Evolutionary conservation across 345 rosid species (phyloP).

Genomic region (Murraya paniculata): DNA sequence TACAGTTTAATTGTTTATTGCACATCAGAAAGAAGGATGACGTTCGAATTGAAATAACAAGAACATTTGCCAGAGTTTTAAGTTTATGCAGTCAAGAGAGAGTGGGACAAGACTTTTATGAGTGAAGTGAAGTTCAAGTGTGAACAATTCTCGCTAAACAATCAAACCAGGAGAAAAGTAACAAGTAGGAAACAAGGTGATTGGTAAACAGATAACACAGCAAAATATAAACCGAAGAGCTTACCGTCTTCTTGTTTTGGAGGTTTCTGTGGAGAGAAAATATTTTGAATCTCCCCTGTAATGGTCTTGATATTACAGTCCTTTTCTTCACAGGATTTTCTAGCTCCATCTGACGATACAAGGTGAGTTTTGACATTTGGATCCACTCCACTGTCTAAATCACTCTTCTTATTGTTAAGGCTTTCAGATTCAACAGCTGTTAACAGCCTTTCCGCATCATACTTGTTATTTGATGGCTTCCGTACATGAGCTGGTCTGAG

Average conservation of each 20-base stretch:
- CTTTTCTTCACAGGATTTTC: conserved; percentile 39
- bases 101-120: background rate
- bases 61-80: background rate
- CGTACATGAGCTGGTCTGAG: conserved; percentile 80
- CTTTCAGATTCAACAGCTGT: conserved; percentile 42
- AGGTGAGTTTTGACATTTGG: conserved; percentile 23
- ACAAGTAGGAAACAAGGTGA: background rate
- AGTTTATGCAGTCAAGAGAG: background rate
- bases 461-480: conserved; percentile 49
- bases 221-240: conserved; percentile 25
- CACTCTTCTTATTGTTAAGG: conserved; percentile 21
- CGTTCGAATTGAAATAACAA: background rate
- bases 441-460: conserved; percentile 48
- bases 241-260: conserved; percentile 51
- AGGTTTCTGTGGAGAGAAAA: conserved; percentile 44
- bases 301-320: conserved; percentile 38
- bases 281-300: conserved; percentile 45
- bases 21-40: background rate
- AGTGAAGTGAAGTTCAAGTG: background rate
- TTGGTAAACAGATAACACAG: background rate
- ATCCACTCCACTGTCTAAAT: conserved; percentile 32
- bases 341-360: conserved; percentile 32
- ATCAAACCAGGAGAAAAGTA: conserved; percentile 4
- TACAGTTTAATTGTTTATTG: background rate
- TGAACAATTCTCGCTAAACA: background rate